These are phyloP conservation scores for Pseudogymnoascus sp. DNA, from an alignment of 2,329 filamentous ascomycete genomes.

Conservation along the genomic window DNA sequence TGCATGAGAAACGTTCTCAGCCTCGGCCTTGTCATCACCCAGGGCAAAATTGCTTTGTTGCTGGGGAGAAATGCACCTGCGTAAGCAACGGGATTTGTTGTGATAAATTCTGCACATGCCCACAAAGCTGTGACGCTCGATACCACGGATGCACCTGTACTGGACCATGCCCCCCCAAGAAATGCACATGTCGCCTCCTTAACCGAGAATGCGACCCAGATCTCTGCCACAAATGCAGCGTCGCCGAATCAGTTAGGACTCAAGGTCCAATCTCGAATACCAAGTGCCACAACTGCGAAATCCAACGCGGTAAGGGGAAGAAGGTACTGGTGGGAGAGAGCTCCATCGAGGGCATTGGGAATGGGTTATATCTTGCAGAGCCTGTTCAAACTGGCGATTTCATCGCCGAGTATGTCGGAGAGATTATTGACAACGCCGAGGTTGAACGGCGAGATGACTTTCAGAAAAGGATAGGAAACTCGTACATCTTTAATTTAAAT, in stretches of 20 bases:
- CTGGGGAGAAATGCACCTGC: not conserved
- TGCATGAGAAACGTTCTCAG: not conserved
- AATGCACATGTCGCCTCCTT: constrained; percentile 65
- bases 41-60: not conserved
- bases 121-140: not conserved
- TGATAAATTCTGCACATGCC: not conserved
- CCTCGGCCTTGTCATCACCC: not conserved
- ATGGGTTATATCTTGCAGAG: constrained; percentile 63
- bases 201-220: constrained; percentile 77
- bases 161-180: constrained; percentile 44
- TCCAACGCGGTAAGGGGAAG: constrained; percentile 63
- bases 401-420: constrained; percentile 74
- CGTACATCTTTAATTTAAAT: constrained; percentile 49
- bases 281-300: constrained; percentile 62
- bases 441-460: constrained; percentile 21
- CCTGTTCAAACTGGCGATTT: constrained; percentile 52
- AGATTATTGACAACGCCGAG: constrained; percentile 41
- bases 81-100: not conserved
- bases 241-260: not conserved
- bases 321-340: constrained; percentile 64
- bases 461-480: constrained; percentile 31
- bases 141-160: not conserved
- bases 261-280: not conserved
- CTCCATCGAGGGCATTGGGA: constrained; percentile 60
- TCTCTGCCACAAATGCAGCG: constrained; percentile 43